A percentile compares a stretch with the other conserved stretches of the same genome.
phyloP scores from a whole-genome alignment of 768 basidiomycete genomes.

The Hygrocybe coccinea region DNA sequence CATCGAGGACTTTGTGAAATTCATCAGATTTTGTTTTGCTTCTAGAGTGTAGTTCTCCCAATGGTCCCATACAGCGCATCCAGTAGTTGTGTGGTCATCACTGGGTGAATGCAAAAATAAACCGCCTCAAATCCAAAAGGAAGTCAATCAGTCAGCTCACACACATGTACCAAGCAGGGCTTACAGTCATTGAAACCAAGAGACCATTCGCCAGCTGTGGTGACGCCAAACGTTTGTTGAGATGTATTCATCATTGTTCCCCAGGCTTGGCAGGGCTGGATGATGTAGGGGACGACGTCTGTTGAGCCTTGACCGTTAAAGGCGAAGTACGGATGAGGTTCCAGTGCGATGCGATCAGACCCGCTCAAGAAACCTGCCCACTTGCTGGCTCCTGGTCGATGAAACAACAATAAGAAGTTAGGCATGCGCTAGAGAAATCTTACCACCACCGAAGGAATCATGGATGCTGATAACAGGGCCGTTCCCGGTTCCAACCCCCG shows the following conservation, averaged over 20 bases:
- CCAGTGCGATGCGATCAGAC: conserved; percentile 56
- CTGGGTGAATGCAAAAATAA: not conserved
- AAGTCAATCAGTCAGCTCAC: conserved; percentile 41
- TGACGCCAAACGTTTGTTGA: conserved; percentile 57
- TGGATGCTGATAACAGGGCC: conserved; percentile 34
- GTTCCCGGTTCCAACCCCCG: conserved; percentile 68
- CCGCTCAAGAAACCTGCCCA: conserved; percentile 43
- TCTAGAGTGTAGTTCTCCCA: conserved; percentile 51
- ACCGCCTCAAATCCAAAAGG: conserved; percentile 1
- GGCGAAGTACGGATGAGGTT: conserved; percentile 66
- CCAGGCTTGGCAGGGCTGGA: conserved; percentile 54
- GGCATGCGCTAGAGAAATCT: conserved; percentile 17
- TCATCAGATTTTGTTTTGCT: conserved; percentile 37
- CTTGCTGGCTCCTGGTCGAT: not conserved
- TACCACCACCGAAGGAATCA: conserved; percentile 1
- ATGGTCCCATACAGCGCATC: conserved; percentile 38
- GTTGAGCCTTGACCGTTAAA: conserved; percentile 42
- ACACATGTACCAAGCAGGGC: conserved; percentile 51
- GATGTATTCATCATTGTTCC: conserved; percentile 50
- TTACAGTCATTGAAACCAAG: conserved; percentile 62
- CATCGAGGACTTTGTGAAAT: conserved; percentile 54
- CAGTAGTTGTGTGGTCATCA: conserved; percentile 32
- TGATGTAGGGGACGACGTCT: conserved; percentile 44
- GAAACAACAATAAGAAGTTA: conserved; percentile 48
- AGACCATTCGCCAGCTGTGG: conserved; percentile 73